A percentile compares a stretch with the other conserved stretches of the same genome.
phyloP scores from a whole-genome alignment of 2,329 filamentous ascomycete species.

The Paecilomyces sp. region DNA sequence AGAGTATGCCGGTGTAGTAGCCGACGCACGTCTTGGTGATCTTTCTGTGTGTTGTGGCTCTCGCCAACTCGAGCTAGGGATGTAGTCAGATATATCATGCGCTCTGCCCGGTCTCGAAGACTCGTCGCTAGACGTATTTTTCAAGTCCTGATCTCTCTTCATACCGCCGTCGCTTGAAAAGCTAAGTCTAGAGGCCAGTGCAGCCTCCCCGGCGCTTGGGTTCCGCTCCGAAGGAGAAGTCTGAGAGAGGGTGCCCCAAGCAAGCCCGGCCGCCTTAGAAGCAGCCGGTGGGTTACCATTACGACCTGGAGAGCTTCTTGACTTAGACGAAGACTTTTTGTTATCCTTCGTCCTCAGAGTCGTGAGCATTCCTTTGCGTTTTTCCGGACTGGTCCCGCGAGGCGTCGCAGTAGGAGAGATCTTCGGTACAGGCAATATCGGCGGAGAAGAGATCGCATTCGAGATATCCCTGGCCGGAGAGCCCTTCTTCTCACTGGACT shows the following conservation, averaged over 20 bases:
- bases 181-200: slow-evolving; percentile 21
- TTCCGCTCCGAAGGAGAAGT: slow-evolving; percentile 18
- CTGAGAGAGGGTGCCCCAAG: slow-evolving; percentile 44
- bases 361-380: slow-evolving; percentile 50
- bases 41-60: slow-evolving; percentile 7
- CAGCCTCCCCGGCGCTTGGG: slow-evolving; percentile 16
- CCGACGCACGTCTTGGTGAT: not conserved
- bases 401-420: slow-evolving; percentile 28
- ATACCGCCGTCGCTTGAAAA: slow-evolving; percentile 17
- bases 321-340: slow-evolving; percentile 36
- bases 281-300: slow-evolving; percentile 47
- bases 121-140: not conserved
- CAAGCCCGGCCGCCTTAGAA: slow-evolving; percentile 56
- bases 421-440: slow-evolving; percentile 20
- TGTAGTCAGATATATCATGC: slow-evolving; percentile 9
- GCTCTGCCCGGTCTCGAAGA: not conserved
- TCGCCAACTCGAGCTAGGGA: slow-evolving; percentile 9
- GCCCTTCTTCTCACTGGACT: slow-evolving; percentile 8
- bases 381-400: slow-evolving; percentile 57
- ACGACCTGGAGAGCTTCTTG: slow-evolving; percentile 38
- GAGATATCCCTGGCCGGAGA: slow-evolving; percentile 15
- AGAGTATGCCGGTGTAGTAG: not conserved
- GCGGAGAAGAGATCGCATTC: slow-evolving; percentile 16
- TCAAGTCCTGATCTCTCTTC: slow-evolving; percentile 3
- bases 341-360: slow-evolving; percentile 45